Evolutionary conservation across 1,284 basidiomycete species (phyloP), one percentile per base, ranked within the genome.

Genomic region (Cryptococcus sp.): DNA sequence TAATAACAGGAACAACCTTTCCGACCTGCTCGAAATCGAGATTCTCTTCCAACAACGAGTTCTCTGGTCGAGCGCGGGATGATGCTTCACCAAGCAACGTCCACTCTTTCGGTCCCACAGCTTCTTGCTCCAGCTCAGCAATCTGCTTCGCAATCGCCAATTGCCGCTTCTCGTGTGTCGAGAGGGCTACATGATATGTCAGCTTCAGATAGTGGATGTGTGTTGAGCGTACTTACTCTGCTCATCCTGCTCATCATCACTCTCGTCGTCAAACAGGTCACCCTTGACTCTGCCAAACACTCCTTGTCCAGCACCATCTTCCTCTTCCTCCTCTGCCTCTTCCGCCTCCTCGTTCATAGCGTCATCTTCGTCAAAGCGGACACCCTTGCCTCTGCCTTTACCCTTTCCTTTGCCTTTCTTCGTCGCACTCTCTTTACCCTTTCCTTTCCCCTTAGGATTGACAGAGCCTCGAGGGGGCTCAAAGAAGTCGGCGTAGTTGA

Each of bases 31-130:
- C 96, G 66, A 95, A 99, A 60, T 98, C 94, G 45, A 99, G 84
- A 75, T 97, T 91, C 76, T 98, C 90, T 75, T 93, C 91, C 15
- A 99, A 83, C 17, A 98, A 82, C 23, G 91, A 91, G 79, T 99
- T 94, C 72, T 91, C 86, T 1, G 96, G 95, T 53, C 96, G 86
- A 45, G 87, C 81, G 41, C 87, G 85, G 6, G 90, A 85, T 13
- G 85, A 86, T 13, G 92, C 91, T 79, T 99, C 96, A 48, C 96
- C 95, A 81, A 91, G 85, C 39, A 98, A 82, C 6, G 88, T 88
- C 96, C 96, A 99, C 65, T 98, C 94, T 70, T 84, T 84, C 39
- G 81, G 80, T 6, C 78, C 82, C 25, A 84, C 80, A 47, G 84
- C 84, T 70, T 84, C 80, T 25, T 73, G 68, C 64, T 85, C 84